Evolutionary conservation across 139 green algal genomes (phyloP).

Genomic region (Spirogloea muscicola): DNA sequence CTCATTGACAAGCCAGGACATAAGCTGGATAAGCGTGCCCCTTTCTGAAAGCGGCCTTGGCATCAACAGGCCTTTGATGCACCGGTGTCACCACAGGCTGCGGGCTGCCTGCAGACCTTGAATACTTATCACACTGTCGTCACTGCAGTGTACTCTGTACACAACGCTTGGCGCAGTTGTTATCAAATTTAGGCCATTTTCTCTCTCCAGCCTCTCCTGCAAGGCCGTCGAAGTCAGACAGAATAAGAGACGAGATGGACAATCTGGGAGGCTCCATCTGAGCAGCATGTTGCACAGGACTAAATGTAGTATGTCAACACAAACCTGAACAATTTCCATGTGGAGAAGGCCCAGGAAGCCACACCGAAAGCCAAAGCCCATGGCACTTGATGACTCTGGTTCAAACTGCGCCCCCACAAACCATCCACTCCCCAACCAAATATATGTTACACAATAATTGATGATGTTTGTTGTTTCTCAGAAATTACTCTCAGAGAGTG

Average conservation of each 20-base stretch:
- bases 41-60: too few relatives aligned
- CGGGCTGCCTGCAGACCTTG: too few relatives aligned
- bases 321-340: constrained; percentile 95
- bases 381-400: constrained; percentile 81
- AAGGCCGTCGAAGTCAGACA: too few relatives aligned
- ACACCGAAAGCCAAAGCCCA: constrained; percentile 98
- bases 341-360: constrained; percentile 97
- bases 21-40: too few relatives aligned
- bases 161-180: constrained; percentile 95
- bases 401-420: constrained; percentile 71
- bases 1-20: too few relatives aligned
- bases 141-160: constrained; percentile 62
- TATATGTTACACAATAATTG: too few relatives aligned
- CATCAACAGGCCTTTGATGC: too few relatives aligned
- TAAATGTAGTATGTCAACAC: constrained; percentile 9
- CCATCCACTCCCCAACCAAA: too few relatives aligned
- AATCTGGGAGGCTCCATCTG: too few relatives aligned
- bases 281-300: background rate
- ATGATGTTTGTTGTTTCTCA: background rate
- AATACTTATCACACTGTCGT: too few relatives aligned
- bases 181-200: constrained; percentile 95
- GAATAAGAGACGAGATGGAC: too few relatives aligned
- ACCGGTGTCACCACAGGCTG: too few relatives aligned
- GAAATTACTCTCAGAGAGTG: background rate
- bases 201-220: constrained; percentile 93